These are phyloP conservation scores for Aspergillus pseudoviridinutans DNA, from an alignment of 2,329 filamentous ascomycete species.

Conservation along the genomic window DNA sequence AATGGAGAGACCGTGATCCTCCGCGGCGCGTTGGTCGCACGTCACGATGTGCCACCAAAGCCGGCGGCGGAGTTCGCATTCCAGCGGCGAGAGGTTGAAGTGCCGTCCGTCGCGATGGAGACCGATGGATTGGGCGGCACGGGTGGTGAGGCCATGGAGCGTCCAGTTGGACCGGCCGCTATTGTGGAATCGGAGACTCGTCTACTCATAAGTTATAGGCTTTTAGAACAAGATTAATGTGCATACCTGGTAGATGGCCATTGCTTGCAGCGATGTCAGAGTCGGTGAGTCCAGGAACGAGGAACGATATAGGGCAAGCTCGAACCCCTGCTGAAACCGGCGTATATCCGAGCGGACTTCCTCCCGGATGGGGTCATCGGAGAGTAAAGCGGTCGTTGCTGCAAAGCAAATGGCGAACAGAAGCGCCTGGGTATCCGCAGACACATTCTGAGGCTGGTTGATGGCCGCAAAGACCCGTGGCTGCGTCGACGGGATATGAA, in stretches of 20 bases:
- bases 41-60: constrained; percentile 54
- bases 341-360: constrained; percentile 9
- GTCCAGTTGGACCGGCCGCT: constrained; percentile 40
- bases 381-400: constrained; percentile 17
- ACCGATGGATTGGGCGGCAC: constrained; percentile 48
- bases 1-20: constrained; percentile 55
- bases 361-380: constrained; percentile 15
- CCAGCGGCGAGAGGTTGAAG: constrained; percentile 48
- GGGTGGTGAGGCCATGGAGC: constrained; percentile 49
- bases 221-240: no score
- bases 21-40: constrained; percentile 45
- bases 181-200: constrained; percentile 19
- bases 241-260: constrained; percentile 38
- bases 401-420: constrained; percentile 27
- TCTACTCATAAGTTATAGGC: constrained; percentile 3
- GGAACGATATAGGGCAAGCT: constrained; percentile 37
- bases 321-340: constrained; percentile 28
- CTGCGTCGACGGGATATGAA: constrained; percentile 27
- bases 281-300: constrained; percentile 43
- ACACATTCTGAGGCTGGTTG: constrained; percentile 15
- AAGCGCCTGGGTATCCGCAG: constrained; percentile 19
- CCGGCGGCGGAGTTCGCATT: constrained; percentile 51
- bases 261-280: constrained; percentile 24
- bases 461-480: constrained; percentile 26
- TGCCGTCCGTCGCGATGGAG: constrained; percentile 51